Base-by-base conservation (phyloP, 179 eudicot genomes). In the Beta macrorhiza region DNA sequence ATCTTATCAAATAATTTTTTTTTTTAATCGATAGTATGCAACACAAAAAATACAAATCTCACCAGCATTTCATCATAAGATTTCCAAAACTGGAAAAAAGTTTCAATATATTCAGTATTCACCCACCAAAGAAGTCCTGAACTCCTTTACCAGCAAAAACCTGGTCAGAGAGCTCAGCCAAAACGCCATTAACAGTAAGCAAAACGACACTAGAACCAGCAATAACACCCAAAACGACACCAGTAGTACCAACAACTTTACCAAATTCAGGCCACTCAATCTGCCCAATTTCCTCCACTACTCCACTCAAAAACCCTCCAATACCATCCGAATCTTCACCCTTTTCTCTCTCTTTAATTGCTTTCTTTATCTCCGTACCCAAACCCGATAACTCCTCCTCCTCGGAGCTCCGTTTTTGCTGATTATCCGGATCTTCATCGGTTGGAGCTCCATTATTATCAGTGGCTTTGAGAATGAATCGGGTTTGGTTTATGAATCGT, bases 161-260 rank as follows among this genome's bases (percentile, higher is more conserved):
- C 77, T 84, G 81, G 68, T 95, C 98, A 49, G 98, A 95, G 49
- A 95, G 81, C 88, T 95, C 97, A 67, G 98, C 97, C 85, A 95
- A 83, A 84, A 92, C 87, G 82, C 92, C 95, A 83, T 95, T 95
- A 52, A 93, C 89, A 45, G 97, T 92, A 19, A 93, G 91, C 92
- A 95, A 91, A 81, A 92, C 98, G 82, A 92, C 91, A 81, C 95
- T 92, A 1, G 99, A 93, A 3, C 97, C 99, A 1, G 92, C 95
- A 63, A 95, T 92, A 32, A 95, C 97, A 9, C 91, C 95, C 51
- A 95, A 82, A 32, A 95, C 98, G 5, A 91, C 95, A 9, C 93
- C 95, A n/a, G 98, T 95, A 15, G 90, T 91, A 17, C 92, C 89
- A 64, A 91, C 7, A 4, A 91, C 97, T 68, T 91, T 90, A 12